Percentiles rank a stretch among this genome's conserved stretches.
phyloP scores from a whole-genome alignment of 345 rosid genomes.

The Gossypium sturtianum region DNA sequence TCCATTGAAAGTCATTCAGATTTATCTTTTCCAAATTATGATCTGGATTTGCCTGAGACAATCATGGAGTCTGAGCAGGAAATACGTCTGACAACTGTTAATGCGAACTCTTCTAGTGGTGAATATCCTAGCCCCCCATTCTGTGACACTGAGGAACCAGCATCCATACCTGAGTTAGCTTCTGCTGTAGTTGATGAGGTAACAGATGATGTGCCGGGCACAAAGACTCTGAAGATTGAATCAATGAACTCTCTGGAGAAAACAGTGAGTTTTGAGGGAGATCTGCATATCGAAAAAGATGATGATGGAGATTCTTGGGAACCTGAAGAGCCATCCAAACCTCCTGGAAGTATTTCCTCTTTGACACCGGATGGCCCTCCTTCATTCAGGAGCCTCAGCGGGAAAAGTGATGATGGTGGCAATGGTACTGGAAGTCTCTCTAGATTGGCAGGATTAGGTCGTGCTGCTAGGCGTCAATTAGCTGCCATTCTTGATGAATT shows the following conservation, averaged over 20 bases:
- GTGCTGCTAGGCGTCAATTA: slow-evolving; percentile 87
- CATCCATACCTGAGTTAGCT: background rate
- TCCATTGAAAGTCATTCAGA: slow-evolving; percentile 36
- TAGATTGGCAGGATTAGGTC: slow-evolving; percentile 89
- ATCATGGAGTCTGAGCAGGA: slow-evolving; percentile 54
- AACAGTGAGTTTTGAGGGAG: slow-evolving; percentile 45
- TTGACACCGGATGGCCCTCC: slow-evolving; percentile 65
- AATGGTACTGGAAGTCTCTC: slow-evolving; percentile 88
- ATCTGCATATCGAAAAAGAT: slow-evolving; percentile 41
- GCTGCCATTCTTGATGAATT: slow-evolving; percentile 74
- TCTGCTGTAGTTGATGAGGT: slow-evolving; percentile 30
- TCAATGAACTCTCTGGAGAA: slow-evolving; percentile 39
- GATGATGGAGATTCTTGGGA: slow-evolving; percentile 63
- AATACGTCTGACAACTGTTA: slow-evolving; percentile 30
- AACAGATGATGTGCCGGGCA: slow-evolving; percentile 28
- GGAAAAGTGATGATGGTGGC: slow-evolving; percentile 79
- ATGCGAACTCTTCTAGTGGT: slow-evolving; percentile 34
- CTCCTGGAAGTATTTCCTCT: slow-evolving; percentile 37
- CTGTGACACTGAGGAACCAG: background rate
- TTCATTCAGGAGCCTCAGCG: slow-evolving; percentile 76
- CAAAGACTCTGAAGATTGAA: slow-evolving; percentile 36
- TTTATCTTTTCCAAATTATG: slow-evolving; percentile 31
- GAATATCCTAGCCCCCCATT: slow-evolving; percentile 24
- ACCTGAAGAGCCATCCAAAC: slow-evolving; percentile 54
- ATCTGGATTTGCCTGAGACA: slow-evolving; percentile 45